These are phyloP conservation scores for Lipomyces starkeyi DNA, from an alignment of 805 yeast species.

Conservation along the genomic window DNA sequence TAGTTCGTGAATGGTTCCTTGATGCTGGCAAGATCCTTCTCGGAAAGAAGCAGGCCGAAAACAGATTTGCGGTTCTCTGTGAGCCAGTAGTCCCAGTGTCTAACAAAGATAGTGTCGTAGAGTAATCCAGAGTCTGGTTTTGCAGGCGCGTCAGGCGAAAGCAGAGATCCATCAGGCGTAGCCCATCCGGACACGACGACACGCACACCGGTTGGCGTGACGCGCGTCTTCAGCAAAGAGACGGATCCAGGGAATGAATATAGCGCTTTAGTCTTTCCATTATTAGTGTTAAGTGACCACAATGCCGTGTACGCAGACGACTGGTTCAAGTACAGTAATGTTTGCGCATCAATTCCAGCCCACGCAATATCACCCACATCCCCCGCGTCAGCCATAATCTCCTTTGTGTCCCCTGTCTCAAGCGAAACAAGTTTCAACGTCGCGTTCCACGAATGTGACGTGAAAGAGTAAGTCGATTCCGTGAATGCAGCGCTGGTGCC, in stretches of 20 bases:
- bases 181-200: constrained; percentile 37
- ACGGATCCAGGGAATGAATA: constrained; percentile 33
- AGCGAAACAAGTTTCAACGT: constrained; percentile 18
- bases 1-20: constrained; percentile 32
- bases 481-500: constrained; percentile 32
- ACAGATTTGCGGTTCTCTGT: constrained; percentile 33
- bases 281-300: constrained; percentile 24
- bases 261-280: constrained; percentile 9
- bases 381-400: constrained; percentile 22
- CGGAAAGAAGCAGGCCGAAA: constrained; percentile 33
- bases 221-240: constrained; percentile 22
- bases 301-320: constrained; percentile 24
- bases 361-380: constrained; percentile 33
- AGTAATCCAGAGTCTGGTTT: constrained; percentile 27
- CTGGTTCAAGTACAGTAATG: constrained; percentile 32
- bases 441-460: constrained; percentile 16
- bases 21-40: constrained; percentile 18
- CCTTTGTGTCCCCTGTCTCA: constrained; percentile 12
- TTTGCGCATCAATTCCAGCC: constrained; percentile 28
- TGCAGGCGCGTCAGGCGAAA: constrained; percentile 35
- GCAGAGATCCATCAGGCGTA: constrained; percentile 28
- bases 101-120: constrained; percentile 37
- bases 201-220: constrained; percentile 27
- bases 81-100: constrained; percentile 43
- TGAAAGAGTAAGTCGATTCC: constrained; percentile 30